phyloP scores from a whole-genome alignment of 768 basidiomycete genomes.

The Chalciporus sphaerocephalus region DNA sequence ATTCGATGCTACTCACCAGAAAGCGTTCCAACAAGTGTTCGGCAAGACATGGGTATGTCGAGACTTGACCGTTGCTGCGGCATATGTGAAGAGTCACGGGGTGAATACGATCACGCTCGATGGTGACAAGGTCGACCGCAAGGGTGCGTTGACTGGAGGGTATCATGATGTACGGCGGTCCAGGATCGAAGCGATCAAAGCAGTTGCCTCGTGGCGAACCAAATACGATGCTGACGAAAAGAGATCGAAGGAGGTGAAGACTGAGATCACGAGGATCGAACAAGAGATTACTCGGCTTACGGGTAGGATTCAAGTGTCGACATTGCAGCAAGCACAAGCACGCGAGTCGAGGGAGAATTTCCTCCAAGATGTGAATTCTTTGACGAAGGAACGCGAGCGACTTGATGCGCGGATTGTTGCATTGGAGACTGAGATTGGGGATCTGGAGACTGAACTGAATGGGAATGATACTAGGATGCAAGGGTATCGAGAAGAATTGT shows the following conservation, averaged over 20 bases:
- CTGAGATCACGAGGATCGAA: slow-evolving; percentile 64
- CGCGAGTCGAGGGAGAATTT: slow-evolving; percentile 64
- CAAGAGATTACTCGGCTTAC: slow-evolving; percentile 78
- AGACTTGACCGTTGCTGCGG: slow-evolving; percentile 86
- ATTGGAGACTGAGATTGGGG: slow-evolving; percentile 64
- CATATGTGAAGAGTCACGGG: slow-evolving; percentile 90
- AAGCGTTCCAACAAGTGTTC: slow-evolving; percentile 96
- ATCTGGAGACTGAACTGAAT: slow-evolving; percentile 67
- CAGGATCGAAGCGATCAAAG: slow-evolving; percentile 82
- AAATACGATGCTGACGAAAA: slow-evolving; percentile 65
- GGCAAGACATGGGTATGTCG: slow-evolving; percentile 96
- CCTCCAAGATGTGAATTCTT: slow-evolving; percentile 52
- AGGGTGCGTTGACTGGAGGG: slow-evolving; percentile 93
- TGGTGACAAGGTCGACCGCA: slow-evolving; percentile 95
- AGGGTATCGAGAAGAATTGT: slow-evolving; percentile 66
- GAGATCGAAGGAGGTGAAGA: slow-evolving; percentile 70
- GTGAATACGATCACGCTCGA: slow-evolving; percentile 97
- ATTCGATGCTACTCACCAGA: slow-evolving; percentile 64
- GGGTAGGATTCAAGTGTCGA: slow-evolving; percentile 68
- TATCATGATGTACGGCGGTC: slow-evolving; percentile 91
- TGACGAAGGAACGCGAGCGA: slow-evolving; percentile 69
- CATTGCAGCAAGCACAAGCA: slow-evolving; percentile 67
- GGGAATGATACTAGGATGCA: slow-evolving; percentile 57
- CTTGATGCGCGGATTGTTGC: slow-evolving; percentile 54
- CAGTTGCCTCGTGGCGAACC: slow-evolving; percentile 67